Evolutionary conservation across 1,139 yeast genomes (phyloP), one percentile per base, ranked within the genome.

Genomic region (Suhomyces bokatorum): DNA sequence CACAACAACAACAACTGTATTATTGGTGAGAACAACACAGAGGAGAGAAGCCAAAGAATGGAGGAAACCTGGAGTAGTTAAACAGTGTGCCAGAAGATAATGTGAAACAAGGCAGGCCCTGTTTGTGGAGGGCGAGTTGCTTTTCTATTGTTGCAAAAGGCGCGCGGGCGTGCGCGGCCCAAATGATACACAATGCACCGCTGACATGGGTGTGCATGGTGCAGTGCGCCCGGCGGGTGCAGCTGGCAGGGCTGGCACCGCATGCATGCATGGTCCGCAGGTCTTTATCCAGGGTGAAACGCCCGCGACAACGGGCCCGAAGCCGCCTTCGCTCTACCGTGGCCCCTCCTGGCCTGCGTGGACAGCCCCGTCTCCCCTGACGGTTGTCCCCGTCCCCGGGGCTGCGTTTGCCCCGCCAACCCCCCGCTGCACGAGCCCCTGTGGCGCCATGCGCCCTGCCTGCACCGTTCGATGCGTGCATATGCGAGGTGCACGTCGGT

Each of bases 171-270:
- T 34, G 36, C 29, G 29, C 20, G n/a, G 8, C 15, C 29, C 29
- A 34, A 34, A 15, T 22, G 24, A 27, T 34, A 26, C 36, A 34
- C 36, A 34, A 22, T 27, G 29, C 35, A 26, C 17, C 29, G 28
- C 29, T 34, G 36, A 34, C 29, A 16, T 34, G 36, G 29, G 36
- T 17, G 22, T 34, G 28, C n/a, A 26, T 20, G 24, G 24, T 20
- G 24, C 24, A 20, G 24, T 20, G 24, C 24, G 9, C 24, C 24
- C 24, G 24, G 8, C 24, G 9, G 24, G 24, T 32, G 35, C 35
- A 20, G 35, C 16, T 13, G 9, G 24, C 24, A 20, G 24, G 24
- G 24, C 24, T 20, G 24, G 24, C 24, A 20, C 24, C 27, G n/a
- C n/a, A n/a, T n/a, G 29, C 29, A 26, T 26, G 29, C 29, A 26